These are phyloP conservation scores for Jackrogersella multiformis DNA, from an alignment of 495 filamentous ascomycete species.

Conservation along the genomic window DNA sequence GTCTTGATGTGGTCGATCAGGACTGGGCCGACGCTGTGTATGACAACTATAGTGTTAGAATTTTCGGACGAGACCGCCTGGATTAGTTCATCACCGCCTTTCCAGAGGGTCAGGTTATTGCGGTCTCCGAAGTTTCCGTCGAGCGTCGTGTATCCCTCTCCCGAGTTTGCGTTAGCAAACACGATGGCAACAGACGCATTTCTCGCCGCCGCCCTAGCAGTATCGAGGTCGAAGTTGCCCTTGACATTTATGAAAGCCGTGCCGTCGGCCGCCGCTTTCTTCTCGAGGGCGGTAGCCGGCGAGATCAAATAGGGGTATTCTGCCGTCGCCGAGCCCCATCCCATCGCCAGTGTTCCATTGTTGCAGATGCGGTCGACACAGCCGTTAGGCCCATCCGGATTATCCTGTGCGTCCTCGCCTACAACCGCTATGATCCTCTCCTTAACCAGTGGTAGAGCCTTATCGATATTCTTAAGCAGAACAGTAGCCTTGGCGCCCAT, in stretches of 20 bases:
- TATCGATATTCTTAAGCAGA: conserved; percentile 68
- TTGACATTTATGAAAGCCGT: conserved; percentile 45
- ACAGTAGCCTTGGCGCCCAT: conserved; percentile 68
- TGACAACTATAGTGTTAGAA: conserved; percentile 64
- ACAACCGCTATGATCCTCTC: conserved; percentile 64
- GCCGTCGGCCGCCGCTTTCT: conserved; percentile 44
- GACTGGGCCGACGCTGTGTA: conserved; percentile 63
- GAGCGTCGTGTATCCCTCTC: conserved; percentile 66
- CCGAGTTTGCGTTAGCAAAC: conserved; percentile 64
- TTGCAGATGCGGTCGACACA: conserved; percentile 59
- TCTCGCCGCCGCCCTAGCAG: conserved; percentile 49
- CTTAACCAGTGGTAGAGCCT: conserved; percentile 61
- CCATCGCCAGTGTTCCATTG: conserved; percentile 64
- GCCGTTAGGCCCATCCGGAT: conserved; percentile 55
- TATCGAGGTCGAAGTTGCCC: conserved; percentile 49
- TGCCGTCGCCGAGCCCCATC: conserved; percentile 65
- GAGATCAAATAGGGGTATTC: conserved; percentile 75
- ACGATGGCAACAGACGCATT: conserved; percentile 59
- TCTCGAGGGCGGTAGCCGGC: conserved; percentile 64
- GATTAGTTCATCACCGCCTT: conserved; percentile 62
- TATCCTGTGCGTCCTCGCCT: conserved; percentile 69
- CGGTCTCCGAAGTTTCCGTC: conserved; percentile 68
- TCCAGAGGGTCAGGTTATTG: conserved; percentile 58
- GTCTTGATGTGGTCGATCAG: conserved; percentile 56
- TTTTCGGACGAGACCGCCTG: conserved; percentile 57